Evolutionary conservation across 2,329 filamentous ascomycete genomes (phyloP), one percentile per base, ranked within the genome.

Genomic region (Talaromyces sp.): DNA sequence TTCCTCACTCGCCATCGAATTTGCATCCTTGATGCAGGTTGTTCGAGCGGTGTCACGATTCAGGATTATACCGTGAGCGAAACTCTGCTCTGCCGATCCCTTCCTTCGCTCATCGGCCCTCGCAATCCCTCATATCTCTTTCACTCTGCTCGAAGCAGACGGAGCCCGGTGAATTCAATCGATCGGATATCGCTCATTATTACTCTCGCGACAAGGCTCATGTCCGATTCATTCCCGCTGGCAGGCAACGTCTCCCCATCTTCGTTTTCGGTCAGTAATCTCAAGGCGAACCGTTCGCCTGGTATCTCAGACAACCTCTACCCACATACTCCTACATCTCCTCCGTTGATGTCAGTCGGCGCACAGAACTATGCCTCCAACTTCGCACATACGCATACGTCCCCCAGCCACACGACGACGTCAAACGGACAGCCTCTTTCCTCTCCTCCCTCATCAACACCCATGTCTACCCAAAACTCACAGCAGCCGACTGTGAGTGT

Each of bases 331-430:
- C 76, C 76, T 68, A 78, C 75, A 72, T 81, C 79, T 67, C 76
- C 78, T 79, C 77, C 78, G 75, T 82, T 80, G 76, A 83, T 83
- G 81, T 82, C 80, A 77, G 78, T 81, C 73, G 79, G 78, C 71
- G 76, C 80, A 72, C 78, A 78, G 73, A 81, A 77, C 71, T 78
- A 83, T 83, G 81, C 77, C 75, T 76, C 78, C 71, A 74, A 75
- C 70, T 77, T 80, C 73, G 73, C 75, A 74, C 75, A 79, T 70
- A 73, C 76, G 72, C 78, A 81, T 73, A 74, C 78, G 72, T 80
- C 80, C 74, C 77, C 79, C 68, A 76, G 77, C 70, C 75, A 80
- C 75, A 74, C 77, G 73, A 77, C 75, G 69, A 77, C 75, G 69
- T 74, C 74, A 71, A 78, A 78, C 74, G 71, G 74, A 69, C 72